A percentile compares a stretch with the other conserved stretches of the same genome.
These are phyloP conservation scores for Fusarium sp. DNA, from an alignment of 2,329 filamentous ascomycete species.

Conservation along the genomic window DNA sequence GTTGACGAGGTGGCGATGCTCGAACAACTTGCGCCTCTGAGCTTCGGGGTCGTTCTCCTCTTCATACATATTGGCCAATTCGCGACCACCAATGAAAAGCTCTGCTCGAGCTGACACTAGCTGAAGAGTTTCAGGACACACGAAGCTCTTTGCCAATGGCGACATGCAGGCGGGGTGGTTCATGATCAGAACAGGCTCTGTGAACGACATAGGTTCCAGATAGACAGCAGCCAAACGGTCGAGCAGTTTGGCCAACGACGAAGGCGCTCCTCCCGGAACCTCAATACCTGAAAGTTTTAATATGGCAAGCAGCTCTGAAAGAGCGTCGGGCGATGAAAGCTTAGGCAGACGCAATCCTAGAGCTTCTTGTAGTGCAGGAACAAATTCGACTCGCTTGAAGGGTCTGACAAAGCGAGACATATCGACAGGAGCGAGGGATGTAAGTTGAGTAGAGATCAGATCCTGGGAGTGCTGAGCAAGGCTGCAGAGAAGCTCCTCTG, in stretches of 20 bases:
- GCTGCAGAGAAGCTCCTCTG: constrained; percentile 75
- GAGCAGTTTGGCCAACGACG: constrained; percentile 75
- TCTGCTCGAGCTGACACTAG: constrained; percentile 84
- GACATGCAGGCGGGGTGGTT: constrained; percentile 93
- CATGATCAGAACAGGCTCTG: constrained; percentile 83
- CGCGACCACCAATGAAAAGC: constrained; percentile 82
- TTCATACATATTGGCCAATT: constrained; percentile 97
- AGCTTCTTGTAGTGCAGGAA: constrained; percentile 79
- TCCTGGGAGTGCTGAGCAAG: constrained; percentile 66
- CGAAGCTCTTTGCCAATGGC: constrained; percentile 88
- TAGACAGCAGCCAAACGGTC: constrained; percentile 82
- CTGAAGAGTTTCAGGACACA: constrained; percentile 76
- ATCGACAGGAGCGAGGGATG: constrained; percentile 62
- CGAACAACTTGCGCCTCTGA: constrained; percentile 84
- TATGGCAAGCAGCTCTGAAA: constrained; percentile 65
- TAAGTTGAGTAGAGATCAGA: constrained; percentile 60
- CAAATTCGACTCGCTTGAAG: constrained; percentile 81
- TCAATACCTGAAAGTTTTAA: constrained; percentile 70
- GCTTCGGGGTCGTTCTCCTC: constrained; percentile 94
- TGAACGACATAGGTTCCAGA: constrained; percentile 79
- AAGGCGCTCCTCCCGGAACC: constrained; percentile 72
- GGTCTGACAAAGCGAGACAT: constrained; percentile 63
- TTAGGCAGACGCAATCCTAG: constrained; percentile 76
- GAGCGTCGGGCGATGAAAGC: constrained; percentile 66
- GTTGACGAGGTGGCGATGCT: constrained; percentile 59